phyloP scores from a whole-genome alignment of 164 flowering plant genomes.

The Vitis cinerea region DNA sequence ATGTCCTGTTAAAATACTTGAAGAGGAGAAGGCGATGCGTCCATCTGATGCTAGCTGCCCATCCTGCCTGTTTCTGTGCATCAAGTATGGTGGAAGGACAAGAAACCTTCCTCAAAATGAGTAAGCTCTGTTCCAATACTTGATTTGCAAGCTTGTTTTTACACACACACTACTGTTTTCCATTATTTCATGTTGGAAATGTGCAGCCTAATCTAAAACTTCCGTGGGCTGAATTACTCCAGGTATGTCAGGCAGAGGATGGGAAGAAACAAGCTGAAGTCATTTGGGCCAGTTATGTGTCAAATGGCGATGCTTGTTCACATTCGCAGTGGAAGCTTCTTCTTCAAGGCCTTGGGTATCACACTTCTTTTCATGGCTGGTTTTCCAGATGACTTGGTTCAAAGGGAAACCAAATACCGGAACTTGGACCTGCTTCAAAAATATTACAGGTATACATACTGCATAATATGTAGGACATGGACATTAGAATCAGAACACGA shows the following conservation, averaged over 20 bases:
- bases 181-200: neutral
- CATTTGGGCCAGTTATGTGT: conserved; percentile 56
- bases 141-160: neutral
- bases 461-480: neutral
- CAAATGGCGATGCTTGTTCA: conserved; percentile 51
- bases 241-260: conserved; percentile 68
- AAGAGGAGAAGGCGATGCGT: conserved; percentile 63
- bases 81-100: conserved; percentile 65
- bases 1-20: conserved; percentile 61
- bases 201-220: neutral
- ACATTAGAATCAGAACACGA: neutral
- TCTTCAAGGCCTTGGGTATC: conserved; percentile 68
- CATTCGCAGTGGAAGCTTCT: conserved; percentile 61
- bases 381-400: conserved; percentile 51
- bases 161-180: neutral
- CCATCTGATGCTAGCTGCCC: conserved; percentile 57
- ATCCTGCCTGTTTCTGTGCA: conserved; percentile 58
- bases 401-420: conserved; percentile 54
- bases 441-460: conserved; percentile 44
- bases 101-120: conserved; percentile 68
- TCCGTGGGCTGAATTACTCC: conserved; percentile 8
- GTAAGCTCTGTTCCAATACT: conserved; percentile 20
- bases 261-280: conserved; percentile 66
- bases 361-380: conserved; percentile 71
- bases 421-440: conserved; percentile 61